A percentile compares a stretch with the other conserved stretches of the same genome.
Conservation (phyloP, 768 basidiomycete genomes). For the Mycena alexandri region DNA sequence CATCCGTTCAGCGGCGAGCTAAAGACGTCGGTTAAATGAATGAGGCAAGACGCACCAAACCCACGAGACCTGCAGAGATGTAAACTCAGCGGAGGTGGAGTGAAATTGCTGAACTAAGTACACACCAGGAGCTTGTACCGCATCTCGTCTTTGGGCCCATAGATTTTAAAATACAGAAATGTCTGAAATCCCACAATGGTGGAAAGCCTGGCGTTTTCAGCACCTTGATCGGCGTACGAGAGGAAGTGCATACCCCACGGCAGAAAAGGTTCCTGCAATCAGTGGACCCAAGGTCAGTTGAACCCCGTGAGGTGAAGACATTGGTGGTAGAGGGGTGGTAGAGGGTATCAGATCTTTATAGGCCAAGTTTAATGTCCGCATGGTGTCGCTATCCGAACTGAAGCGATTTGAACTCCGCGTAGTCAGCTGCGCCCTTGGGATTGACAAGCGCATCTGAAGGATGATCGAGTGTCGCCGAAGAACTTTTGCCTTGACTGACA, state of each 20-base stretch:
- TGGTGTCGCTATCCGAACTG: slow-evolving; percentile 1
- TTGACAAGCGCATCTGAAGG: background rate
- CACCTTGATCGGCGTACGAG: background rate
- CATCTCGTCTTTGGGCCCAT: slow-evolving; percentile 17
- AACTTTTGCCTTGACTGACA: slow-evolving; percentile 6
- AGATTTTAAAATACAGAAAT: slow-evolving; percentile 26
- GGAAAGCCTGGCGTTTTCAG: slow-evolving; percentile 15
- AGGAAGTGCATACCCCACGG: slow-evolving; percentile 11
- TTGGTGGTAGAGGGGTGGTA: slow-evolving; percentile 1
- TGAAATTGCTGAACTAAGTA: slow-evolving; percentile 7
- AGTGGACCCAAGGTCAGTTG: slow-evolving; percentile 13
- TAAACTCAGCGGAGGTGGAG: background rate
- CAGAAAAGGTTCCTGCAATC: slow-evolving; percentile 9
- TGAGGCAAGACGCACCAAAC: slow-evolving; percentile 19
- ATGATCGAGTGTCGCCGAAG: background rate
- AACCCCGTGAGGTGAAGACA: slow-evolving; percentile 14
- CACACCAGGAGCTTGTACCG: slow-evolving; percentile 24
- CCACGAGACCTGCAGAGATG: slow-evolving; percentile 17
- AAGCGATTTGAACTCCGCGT: slow-evolving; percentile 1
- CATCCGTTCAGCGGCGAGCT: slow-evolving; percentile 2
- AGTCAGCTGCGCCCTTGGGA: slow-evolving; percentile 2
- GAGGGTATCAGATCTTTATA: slow-evolving; percentile 9
- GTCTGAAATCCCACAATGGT: slow-evolving; percentile 26
- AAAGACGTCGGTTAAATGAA: slow-evolving; percentile 8
- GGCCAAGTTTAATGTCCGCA: slow-evolving; percentile 10